Evolutionary conservation across 169 alveolate species (phyloP), one percentile per base, ranked within the genome.

Genomic region (Eimeria falciformis): DNA sequence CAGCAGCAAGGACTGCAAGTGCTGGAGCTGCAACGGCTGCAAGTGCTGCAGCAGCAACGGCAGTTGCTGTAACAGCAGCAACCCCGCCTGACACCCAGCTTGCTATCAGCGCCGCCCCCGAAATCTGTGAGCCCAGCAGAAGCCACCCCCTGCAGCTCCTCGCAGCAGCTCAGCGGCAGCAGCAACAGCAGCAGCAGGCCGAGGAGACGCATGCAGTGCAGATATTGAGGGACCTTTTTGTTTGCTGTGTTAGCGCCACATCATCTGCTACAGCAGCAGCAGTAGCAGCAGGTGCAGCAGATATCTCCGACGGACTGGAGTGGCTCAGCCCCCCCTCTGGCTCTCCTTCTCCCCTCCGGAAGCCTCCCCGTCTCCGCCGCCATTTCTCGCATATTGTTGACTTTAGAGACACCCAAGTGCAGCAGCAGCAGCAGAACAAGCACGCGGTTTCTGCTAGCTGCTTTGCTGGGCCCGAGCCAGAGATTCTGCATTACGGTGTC

Each of bases 401-500:
- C 21, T 58, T 58, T 27, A 58, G 71, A 58, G 29, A 58, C 9
- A 14, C 11, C 9, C 71, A 9, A 9, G 33, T 5, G 71, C 71
- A 58, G 27, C 71, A 58, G 27, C 71, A 58, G 47, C 86, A 75
- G 18, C 86, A 25, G 23, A 62, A 75, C 40, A 55, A 43, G 83
- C 83, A 73, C 17, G 55, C 82, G 9, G 82, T 1, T 6, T 6
- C 55, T 6, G 82, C 82, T 6, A 6, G 84, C 84, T 6, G 18
- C 65, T 68, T 5, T 25, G 46, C 79, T 68, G 46, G n/a, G 33
- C 25, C 79, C 11, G 14, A 45, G 3, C n/a, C 79, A 18, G 75
- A 23, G 4, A 43, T 65, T 6, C 37, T 3, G 27, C 7, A 9
- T 7, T 23, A 18, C 75, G 5, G 27, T 43, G 18, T 14, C 27